Evolutionary conservation across 2,329 filamentous ascomycete genomes (phyloP), one percentile per base, ranked within the genome.

Genomic region (Penicillium brasilianum): DNA sequence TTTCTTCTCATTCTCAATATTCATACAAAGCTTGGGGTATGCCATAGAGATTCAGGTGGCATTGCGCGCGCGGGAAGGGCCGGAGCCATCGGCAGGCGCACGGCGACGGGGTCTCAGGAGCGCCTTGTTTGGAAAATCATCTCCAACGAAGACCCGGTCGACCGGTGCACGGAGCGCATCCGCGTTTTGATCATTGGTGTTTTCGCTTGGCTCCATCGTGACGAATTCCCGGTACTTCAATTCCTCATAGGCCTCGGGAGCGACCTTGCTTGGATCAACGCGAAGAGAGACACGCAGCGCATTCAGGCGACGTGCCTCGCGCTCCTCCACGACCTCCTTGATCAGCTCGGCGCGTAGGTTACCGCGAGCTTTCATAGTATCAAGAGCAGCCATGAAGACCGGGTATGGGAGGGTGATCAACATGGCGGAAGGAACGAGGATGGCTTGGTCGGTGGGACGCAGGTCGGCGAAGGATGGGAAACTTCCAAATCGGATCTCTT

Each of bases 291-390:
- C 25, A 8, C 34, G 37, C 14, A 75, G 59, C 4, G 69, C 72
- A 22, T 63, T 55, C 3, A 67, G 30, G 4, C 75, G 71, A 28
- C 74, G 71, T 7, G 58, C 28, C 62, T 77, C 75, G 4, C 75
- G 69, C 57, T 72, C 70, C 4, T 61, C 46, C 4, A 77, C 37
- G 7, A 76, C 62, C 1, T 62, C 61, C 18, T 61, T 55, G 1
- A 69, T 68, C 9, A 72, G 49, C 1, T 52, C 44, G 13, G 30
- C 18, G 2, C 57, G 67, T 34, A 76, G 43, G 3, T 62, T 44
- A 4, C 62, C 44, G 20, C 59, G 58, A 3, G 41, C 34, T 11
- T 61, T 59, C 64, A 75, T 66, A 1, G 63, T 55, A 4, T 37
- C 58, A 11, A 76, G 68, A 0, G 63, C 25, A 8, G 68, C 55